Conservation (phyloP, 1,284 basidiomycete genomes). For the Anthracocystis setariae region DNA sequence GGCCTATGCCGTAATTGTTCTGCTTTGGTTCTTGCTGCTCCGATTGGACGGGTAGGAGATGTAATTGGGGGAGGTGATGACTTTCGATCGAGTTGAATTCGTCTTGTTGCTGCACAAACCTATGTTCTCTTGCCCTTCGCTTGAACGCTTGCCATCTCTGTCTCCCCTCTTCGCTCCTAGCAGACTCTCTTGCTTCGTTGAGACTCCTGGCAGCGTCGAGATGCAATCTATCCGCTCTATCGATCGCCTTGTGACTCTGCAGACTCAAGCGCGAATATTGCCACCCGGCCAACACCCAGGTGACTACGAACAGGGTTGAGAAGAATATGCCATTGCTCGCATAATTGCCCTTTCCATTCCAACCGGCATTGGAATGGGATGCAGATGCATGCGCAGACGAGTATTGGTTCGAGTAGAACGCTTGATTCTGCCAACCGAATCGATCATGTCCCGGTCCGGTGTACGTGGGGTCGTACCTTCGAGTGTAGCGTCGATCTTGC, state of each 20-base stretch:
- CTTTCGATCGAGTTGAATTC: conserved; percentile 1
- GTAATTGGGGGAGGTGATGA: no score
- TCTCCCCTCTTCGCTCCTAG: conserved; percentile 32
- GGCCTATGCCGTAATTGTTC: conserved; percentile 26
- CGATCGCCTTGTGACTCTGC: conserved; percentile 40
- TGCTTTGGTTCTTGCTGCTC: background rate
- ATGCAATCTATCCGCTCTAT: conserved; percentile 27
- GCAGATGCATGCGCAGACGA: background rate
- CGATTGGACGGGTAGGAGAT: no score
- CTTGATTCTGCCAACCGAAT: conserved; percentile 42
- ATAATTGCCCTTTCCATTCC: conserved; percentile 40
- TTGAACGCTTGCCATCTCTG: conserved; percentile 24
- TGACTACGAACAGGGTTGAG: conserved; percentile 34
- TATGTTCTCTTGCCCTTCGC: conserved; percentile 26
- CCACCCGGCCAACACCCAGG: conserved; percentile 43
- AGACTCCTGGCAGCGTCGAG: conserved; percentile 29
- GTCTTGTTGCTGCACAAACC: conserved; percentile 12
- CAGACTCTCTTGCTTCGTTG: conserved; percentile 25
- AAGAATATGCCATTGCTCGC: conserved; percentile 41
- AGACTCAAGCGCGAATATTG: conserved; percentile 36
- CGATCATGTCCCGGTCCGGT: conserved; percentile 25
- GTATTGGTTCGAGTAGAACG: conserved; percentile 28
- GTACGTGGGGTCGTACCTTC: conserved; percentile 7
- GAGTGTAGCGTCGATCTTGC: conserved; percentile 33
- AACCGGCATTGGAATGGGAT: conserved; percentile 3